phyloP scores from a whole-genome alignment of 768 basidiomycete genomes.

The Neoboletus magnificus region DNA sequence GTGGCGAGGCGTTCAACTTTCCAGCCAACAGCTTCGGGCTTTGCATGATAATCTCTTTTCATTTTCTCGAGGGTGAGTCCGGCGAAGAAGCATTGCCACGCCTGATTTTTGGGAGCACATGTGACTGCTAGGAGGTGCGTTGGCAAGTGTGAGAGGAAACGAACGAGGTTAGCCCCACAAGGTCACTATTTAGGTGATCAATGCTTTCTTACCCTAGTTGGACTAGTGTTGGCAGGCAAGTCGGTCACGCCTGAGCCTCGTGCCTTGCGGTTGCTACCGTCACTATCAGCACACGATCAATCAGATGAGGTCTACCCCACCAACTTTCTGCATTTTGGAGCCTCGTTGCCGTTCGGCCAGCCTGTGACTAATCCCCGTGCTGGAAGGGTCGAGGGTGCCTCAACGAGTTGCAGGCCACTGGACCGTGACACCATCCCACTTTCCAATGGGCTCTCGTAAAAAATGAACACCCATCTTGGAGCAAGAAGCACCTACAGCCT shows the following conservation, averaged over 20 bases:
- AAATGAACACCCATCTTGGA: neutral
- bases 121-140: neutral
- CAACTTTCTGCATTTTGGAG: neutral
- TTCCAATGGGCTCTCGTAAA: neutral
- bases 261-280: neutral
- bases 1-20: neutral
- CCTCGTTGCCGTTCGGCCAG: neutral
- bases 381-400: neutral
- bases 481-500: neutral
- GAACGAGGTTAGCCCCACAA: neutral
- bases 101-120: neutral
- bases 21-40: neutral
- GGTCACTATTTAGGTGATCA: neutral
- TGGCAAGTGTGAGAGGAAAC: neutral
- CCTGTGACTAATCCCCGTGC: neutral
- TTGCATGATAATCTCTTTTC: constrained; percentile 8
- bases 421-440: neutral
- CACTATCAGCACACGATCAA: neutral
- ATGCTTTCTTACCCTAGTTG: neutral
- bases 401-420: neutral
- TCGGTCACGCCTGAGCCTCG: neutral
- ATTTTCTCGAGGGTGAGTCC: constrained; percentile 14
- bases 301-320: neutral
- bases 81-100: neutral
- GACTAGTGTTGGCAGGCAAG: neutral